Percentiles rank a stretch among this genome's conserved stretches.
phyloP scores from a whole-genome alignment of 257 asterid species.

The Plantago major region DNA sequence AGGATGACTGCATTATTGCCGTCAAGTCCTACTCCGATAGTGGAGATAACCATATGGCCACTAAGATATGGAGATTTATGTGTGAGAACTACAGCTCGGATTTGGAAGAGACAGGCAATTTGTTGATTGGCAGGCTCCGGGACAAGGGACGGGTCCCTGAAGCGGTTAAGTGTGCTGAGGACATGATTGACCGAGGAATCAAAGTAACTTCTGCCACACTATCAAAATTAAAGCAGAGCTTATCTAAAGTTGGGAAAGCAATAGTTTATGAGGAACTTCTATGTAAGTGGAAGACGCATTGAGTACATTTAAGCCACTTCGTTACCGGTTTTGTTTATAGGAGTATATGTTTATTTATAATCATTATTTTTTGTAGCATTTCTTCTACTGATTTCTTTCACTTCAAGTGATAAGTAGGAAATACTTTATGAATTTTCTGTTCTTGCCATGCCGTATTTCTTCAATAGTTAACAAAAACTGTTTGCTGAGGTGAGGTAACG shows the following conservation, averaged over 20 bases:
- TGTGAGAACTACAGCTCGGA: conserved; percentile 43
- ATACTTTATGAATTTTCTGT: conserved; percentile 1
- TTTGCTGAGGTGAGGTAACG: not conserved
- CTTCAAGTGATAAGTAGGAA: not conserved
- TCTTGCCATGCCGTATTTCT: not conserved
- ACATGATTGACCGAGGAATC: conserved; percentile 60
- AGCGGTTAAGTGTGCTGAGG: conserved; percentile 65
- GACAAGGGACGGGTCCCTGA: conserved; percentile 54
- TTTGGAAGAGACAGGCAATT: conserved; percentile 70
- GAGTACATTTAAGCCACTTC: conserved; percentile 17
- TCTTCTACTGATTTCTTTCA: not conserved
- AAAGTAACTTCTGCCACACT: conserved; percentile 53
- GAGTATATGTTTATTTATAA: not conserved
- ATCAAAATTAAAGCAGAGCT: conserved; percentile 58
- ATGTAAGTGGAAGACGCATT: conserved; percentile 49
- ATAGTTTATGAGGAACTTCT: conserved; percentile 53
- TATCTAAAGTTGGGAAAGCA: conserved; percentile 42
- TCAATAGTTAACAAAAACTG: conserved; percentile 3
- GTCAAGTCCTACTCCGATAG: conserved; percentile 34
- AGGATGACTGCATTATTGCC: conserved; percentile 43
- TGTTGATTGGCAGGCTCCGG: conserved; percentile 51
- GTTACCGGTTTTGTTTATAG: conserved; percentile 1
- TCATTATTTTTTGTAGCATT: too few species aligned
- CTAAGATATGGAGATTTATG: conserved; percentile 64
- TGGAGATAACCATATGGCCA: conserved; percentile 51